A percentile compares a stretch with the other conserved stretches of the same genome.
Conservation (phyloP, 306 rosid genomes). For the Alnus glutinosa region DNA sequence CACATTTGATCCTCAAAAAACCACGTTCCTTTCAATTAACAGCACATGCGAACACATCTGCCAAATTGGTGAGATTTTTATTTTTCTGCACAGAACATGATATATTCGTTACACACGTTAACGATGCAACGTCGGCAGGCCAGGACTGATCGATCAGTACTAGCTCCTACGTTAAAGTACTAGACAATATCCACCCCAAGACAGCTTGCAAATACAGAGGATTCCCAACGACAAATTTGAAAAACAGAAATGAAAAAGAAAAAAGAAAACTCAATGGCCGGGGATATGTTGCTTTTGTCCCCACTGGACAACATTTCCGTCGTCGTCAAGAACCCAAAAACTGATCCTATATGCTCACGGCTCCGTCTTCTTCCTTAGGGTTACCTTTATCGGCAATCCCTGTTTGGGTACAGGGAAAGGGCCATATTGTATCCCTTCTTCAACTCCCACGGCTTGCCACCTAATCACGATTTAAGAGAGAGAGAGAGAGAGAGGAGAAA, state of each 20-base stretch:
- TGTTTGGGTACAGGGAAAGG: slow-evolving; percentile 94
- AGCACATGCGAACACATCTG: background rate
- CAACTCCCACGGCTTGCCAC: slow-evolving; percentile 68
- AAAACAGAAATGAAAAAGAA: background rate
- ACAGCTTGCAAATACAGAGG: slow-evolving; percentile 28
- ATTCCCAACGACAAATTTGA: slow-evolving; percentile 32
- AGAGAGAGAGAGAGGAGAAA: too few relatives aligned
- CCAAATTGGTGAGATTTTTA: background rate
- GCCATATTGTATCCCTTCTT: slow-evolving; percentile 75
- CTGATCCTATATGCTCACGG: slow-evolving; percentile 18
- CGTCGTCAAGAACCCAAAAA: slow-evolving; percentile 31
- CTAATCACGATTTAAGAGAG: slow-evolving; percentile 29
- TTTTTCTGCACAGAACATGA: slow-evolving; percentile 25
- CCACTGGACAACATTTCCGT: slow-evolving; percentile 27
- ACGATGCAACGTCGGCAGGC: slow-evolving; percentile 2
- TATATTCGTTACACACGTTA: slow-evolving; percentile 13
- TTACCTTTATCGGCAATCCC: slow-evolving; percentile 71
- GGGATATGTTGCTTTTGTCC: slow-evolving; percentile 33
- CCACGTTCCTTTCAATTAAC: slow-evolving; percentile 14
- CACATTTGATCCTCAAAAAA: slow-evolving; percentile 36
- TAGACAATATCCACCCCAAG: slow-evolving; percentile 19
- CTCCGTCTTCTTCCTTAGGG: slow-evolving; percentile 39
- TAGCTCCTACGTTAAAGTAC: background rate
- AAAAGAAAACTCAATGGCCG: slow-evolving; percentile 11
- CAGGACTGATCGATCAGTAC: background rate